These are phyloP conservation scores for Pestalotiopsis sp. DNA, from an alignment of 2,329 filamentous ascomycete genomes.

Conservation along the genomic window DNA sequence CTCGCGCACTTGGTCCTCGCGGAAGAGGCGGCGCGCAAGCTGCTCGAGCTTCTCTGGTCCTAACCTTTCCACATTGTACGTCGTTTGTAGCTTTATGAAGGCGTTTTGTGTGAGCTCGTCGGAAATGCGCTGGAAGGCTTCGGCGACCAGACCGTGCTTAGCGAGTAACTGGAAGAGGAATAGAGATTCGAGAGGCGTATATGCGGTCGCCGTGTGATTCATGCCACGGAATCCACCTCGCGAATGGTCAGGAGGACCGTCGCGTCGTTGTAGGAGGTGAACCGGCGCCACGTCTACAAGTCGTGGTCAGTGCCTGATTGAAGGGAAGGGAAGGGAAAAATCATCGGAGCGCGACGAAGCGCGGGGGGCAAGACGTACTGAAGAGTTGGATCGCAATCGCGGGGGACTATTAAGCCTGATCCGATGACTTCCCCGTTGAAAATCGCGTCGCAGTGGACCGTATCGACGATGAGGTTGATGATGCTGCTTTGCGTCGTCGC, in stretches of 20 bases:
- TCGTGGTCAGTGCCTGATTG: constrained; percentile 19
- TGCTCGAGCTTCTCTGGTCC: constrained; percentile 77
- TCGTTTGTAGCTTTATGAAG: constrained; percentile 68
- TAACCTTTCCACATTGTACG: constrained; percentile 74
- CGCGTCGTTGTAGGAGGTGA: constrained; percentile 53
- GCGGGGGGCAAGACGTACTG: constrained; percentile 27
- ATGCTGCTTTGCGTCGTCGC: constrained; percentile 26
- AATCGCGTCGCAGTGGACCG: constrained; percentile 21
- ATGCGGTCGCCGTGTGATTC: constrained; percentile 60
- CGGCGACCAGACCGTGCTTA: constrained; percentile 64
- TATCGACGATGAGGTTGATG: constrained; percentile 28
- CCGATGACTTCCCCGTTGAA: constrained; percentile 25
- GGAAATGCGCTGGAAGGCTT: constrained; percentile 73
- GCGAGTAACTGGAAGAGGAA: constrained; percentile 82
- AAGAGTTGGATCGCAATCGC: constrained; percentile 11
- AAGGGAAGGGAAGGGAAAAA: neutral
- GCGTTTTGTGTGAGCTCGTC: constrained; percentile 73
- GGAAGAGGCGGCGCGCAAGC: constrained; percentile 75
- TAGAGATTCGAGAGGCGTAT: constrained; percentile 84
- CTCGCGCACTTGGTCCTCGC: constrained; percentile 68
- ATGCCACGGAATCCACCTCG: constrained; percentile 58
- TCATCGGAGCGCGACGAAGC: constrained; percentile 13
- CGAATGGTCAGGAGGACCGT: constrained; percentile 57
- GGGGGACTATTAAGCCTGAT: constrained; percentile 23
- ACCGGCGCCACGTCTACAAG: constrained; percentile 55